These are phyloP conservation scores for Fusarium equiseti DNA, from an alignment of 2,329 filamentous ascomycete species.

Conservation along the genomic window DNA sequence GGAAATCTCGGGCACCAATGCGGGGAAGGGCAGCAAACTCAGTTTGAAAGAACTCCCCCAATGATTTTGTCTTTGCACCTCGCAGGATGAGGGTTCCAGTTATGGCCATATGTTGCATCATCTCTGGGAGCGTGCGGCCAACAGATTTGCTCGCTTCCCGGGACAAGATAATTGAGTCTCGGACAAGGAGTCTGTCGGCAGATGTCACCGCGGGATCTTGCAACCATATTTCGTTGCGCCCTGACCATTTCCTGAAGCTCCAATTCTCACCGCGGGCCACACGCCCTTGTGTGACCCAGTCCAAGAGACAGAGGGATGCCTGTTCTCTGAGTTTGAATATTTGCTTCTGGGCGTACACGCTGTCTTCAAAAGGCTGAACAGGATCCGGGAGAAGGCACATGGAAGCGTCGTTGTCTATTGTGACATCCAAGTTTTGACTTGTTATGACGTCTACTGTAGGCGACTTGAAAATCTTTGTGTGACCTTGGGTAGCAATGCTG, in stretches of 20 bases:
- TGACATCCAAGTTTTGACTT: slow-evolving; percentile 66
- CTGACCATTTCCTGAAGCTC: slow-evolving; percentile 83
- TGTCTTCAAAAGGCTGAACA: slow-evolving; percentile 88
- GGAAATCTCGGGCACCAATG: slow-evolving; percentile 85
- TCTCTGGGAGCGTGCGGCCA: slow-evolving; percentile 61
- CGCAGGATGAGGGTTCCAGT: slow-evolving; percentile 88
- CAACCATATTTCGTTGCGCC: slow-evolving; percentile 88
- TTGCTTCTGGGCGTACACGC: slow-evolving; percentile 87
- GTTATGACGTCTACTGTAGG: slow-evolving; percentile 66
- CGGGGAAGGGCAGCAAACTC: slow-evolving; percentile 84
- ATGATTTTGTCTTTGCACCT: slow-evolving; percentile 73
- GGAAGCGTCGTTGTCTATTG: slow-evolving; percentile 63
- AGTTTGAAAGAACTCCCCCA: slow-evolving; percentile 80
- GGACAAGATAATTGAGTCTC: slow-evolving; percentile 85
- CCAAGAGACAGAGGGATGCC: slow-evolving; percentile 81
- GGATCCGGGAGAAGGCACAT: slow-evolving; percentile 87
- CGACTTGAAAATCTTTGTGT: slow-evolving; percentile 96
- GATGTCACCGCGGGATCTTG: slow-evolving; percentile 49
- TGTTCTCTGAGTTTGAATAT: slow-evolving; percentile 72
- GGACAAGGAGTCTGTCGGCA: slow-evolving; percentile 75
- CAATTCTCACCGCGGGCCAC: slow-evolving; percentile 88
- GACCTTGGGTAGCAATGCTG: slow-evolving; percentile 77
- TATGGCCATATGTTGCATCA: slow-evolving; percentile 81
- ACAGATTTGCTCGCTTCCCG: slow-evolving; percentile 58
- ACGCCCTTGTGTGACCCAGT: slow-evolving; percentile 94